Base-by-base conservation (phyloP, 352 stramenopile species). In the Phytophthora podocarpi region DNA sequence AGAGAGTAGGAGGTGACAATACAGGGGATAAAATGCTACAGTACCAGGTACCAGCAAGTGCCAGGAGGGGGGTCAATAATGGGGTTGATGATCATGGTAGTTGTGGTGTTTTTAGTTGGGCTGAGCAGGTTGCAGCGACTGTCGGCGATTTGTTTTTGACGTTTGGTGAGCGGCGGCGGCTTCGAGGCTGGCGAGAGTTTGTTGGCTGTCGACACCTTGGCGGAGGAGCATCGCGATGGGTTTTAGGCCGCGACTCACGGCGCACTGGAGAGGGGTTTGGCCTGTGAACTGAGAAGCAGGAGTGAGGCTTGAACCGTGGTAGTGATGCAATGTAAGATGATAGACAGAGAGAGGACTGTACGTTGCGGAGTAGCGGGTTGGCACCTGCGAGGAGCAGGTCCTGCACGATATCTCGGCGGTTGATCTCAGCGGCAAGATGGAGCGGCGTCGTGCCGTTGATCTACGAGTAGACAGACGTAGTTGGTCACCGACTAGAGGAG, bases 391-490 rank as follows among this genome's bases (percentile, higher is more conserved):
- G 72, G 15, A 90, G 47, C 37, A 90, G 55, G 34, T 83, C 76
- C 48, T 88, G 68, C 15, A 87, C 56, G 43, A 90, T 72, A 15
- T 90, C 76, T 28, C 74, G 73, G 11, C 78, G 78, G 24, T 71
- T 75, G 30, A 66, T 46, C 36, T 84, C 60, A 3, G 86, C 60
- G 20, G 78, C 80, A 18, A 90, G 42, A 37, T 90, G 81, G 16
- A 89, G 58, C 15, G 79, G 77, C 10, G 81, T 90, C 40, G 81
- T 81, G 5, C 79, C 81, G 13, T 88, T 79, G 39, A 87, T 76
- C 79, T 90, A 37, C n/a, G 10, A 20, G 30, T 5, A 46, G 4
- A 21, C 26, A 49, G n/a, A n/a, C n/a, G n/a, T 28, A 24, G 5
- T 35, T 48, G 11, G n/a, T 46, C 18, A 53, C 13, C 21, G n/a